Evolutionary conservation across 805 yeast species (phyloP).

Genomic region (Danielia reshetovae): DNA sequence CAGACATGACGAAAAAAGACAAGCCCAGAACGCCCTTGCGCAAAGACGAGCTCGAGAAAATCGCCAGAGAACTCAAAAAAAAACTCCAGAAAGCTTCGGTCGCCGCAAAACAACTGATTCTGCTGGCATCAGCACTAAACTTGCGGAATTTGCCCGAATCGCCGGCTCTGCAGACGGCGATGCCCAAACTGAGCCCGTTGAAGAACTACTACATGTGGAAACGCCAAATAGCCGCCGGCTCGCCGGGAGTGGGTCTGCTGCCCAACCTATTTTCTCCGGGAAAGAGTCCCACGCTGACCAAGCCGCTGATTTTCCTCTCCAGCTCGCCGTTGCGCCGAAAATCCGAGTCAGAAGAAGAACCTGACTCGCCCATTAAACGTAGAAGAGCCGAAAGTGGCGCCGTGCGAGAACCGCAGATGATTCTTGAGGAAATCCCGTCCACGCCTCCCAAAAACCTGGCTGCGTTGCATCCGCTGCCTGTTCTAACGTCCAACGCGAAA

Average conservation of each 20-base stretch:
- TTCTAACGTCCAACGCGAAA: slow-evolving; percentile 13
- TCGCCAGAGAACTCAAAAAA: slow-evolving; percentile 40
- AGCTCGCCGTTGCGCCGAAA: slow-evolving; percentile 30
- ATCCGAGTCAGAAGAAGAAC: slow-evolving; percentile 4
- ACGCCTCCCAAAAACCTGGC: slow-evolving; percentile 21
- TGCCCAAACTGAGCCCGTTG: slow-evolving; percentile 27
- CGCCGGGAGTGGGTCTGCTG: slow-evolving; percentile 21
- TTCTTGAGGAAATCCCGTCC: slow-evolving; percentile 25
- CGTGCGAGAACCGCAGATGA: slow-evolving; percentile 21
- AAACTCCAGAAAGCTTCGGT: slow-evolving; percentile 42
- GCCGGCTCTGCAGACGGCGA: slow-evolving; percentile 12
- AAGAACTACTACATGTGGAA: slow-evolving; percentile 27
- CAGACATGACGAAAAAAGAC: slow-evolving; percentile 11
- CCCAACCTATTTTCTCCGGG: slow-evolving; percentile 37
- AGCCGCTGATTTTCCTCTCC: slow-evolving; percentile 30
- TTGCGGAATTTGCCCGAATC: slow-evolving; percentile 16
- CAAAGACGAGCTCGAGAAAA: slow-evolving; percentile 43
- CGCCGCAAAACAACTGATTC: slow-evolving; percentile 36
- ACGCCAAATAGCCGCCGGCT: slow-evolving; percentile 21
- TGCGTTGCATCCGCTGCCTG: slow-evolving; percentile 28
- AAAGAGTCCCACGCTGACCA: slow-evolving; percentile 38
- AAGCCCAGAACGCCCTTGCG: slow-evolving; percentile 35
- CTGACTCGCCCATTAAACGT: slow-evolving; percentile 34
- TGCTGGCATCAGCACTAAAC: slow-evolving; percentile 13
- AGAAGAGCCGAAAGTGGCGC: slow-evolving; percentile 14